Evolutionary conservation across 495 filamentous ascomycete genomes (phyloP).

Genomic region (Aspergillus leporis): DNA sequence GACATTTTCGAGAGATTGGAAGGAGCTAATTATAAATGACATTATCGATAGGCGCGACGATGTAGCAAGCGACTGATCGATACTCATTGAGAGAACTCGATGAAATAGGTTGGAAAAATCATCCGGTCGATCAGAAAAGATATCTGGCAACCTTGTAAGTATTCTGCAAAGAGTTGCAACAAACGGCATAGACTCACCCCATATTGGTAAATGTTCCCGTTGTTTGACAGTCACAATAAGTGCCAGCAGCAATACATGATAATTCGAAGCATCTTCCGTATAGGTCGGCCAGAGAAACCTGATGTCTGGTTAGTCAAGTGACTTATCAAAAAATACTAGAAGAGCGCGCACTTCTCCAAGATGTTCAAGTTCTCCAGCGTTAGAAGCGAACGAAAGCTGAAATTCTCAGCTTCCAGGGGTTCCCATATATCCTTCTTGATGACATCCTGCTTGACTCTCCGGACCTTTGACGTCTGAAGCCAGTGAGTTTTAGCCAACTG

Average conservation of each 20-base stretch:
- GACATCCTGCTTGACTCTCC: slow-evolving; percentile 80
- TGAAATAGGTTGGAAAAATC: slow-evolving; percentile 92
- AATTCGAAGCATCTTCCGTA: slow-evolving; percentile 83
- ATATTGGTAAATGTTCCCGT: slow-evolving; percentile 82
- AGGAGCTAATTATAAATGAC: slow-evolving; percentile 84
- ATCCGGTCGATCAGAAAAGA: slow-evolving; percentile 73
- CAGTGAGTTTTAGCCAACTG: slow-evolving; percentile 82
- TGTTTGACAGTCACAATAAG: slow-evolving; percentile 85
- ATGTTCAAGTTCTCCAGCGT: slow-evolving; percentile 88
- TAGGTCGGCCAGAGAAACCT: slow-evolving; percentile 96
- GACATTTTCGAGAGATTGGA: slow-evolving; percentile 88
- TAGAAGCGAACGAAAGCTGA: slow-evolving; percentile 73
- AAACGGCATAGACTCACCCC: slow-evolving; percentile 56
- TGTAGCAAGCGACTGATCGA: slow-evolving; percentile 73
- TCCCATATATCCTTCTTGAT: slow-evolving; percentile 92
- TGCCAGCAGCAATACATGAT: slow-evolving; percentile 82
- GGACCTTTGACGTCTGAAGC: slow-evolving; percentile 65
- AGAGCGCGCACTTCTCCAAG: slow-evolving; percentile 68
- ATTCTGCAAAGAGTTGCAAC: neutral
- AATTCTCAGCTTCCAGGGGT: slow-evolving; percentile 75
- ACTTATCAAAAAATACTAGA: neutral
- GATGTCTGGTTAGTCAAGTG: slow-evolving; percentile 22
- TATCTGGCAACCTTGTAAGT: slow-evolving; percentile 47
- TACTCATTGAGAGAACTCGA: slow-evolving; percentile 82
- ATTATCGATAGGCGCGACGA: slow-evolving; percentile 76